phyloP scores from a whole-genome alignment of 129 eudicot species.

The Pseudognaphalium luteoalbum region DNA sequence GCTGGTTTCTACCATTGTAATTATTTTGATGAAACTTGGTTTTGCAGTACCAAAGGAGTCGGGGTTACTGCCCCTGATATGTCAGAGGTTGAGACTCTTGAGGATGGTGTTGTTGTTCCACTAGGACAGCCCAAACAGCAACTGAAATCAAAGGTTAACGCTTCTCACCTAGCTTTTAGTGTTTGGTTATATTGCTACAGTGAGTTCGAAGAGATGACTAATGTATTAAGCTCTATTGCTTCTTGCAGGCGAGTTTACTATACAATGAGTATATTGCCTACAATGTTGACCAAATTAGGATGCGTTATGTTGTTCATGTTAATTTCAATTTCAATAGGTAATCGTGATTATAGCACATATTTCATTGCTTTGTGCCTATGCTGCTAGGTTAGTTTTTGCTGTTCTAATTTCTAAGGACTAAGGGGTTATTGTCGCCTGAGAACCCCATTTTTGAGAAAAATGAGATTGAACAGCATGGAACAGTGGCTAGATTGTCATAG shows the following conservation, averaged over 20 bases:
- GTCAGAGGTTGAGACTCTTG: constrained; percentile 60
- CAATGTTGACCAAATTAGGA: constrained; percentile 91
- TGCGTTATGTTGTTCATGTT: constrained; percentile 91
- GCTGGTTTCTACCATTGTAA: neutral
- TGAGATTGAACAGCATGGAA: neutral
- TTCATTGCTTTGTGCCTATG: neutral
- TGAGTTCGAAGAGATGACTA: neutral
- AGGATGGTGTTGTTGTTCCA: constrained; percentile 90
- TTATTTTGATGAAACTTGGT: constrained; percentile 3
- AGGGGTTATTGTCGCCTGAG: neutral
- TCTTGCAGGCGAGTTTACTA: constrained; percentile 65
- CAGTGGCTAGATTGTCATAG: neutral
- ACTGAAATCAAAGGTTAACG: constrained; percentile 42
- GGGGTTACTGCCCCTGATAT: constrained; percentile 79
- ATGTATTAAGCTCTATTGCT: neutral
- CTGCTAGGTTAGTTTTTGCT: neutral
- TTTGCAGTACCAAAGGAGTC: constrained; percentile 91
- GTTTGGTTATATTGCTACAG: constrained; percentile 8
- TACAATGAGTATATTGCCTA: constrained; percentile 93
- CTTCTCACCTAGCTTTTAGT: neutral
- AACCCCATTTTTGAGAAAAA: neutral
- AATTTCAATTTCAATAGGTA: constrained; percentile 53
- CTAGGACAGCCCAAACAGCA: constrained; percentile 71
- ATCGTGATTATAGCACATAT: neutral
- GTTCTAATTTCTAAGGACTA: neutral